These are phyloP conservation scores for Nakazawaea anatomiae DNA, from an alignment of 805 yeast species.

Conservation along the genomic window DNA sequence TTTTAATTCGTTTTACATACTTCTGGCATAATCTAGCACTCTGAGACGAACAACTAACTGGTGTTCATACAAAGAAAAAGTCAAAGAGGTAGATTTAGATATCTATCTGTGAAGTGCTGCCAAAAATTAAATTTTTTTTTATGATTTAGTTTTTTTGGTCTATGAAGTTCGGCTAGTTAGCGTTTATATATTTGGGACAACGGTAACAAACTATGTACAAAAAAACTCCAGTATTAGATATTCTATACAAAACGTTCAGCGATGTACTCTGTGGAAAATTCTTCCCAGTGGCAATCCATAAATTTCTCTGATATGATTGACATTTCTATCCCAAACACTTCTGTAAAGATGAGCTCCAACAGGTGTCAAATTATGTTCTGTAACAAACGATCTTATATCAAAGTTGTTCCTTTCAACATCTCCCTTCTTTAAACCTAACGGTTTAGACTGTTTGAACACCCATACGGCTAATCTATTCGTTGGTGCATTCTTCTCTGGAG, in stretches of 20 bases:
- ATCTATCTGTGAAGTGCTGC: too few species aligned
- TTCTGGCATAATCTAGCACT: neutral
- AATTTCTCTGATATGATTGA: slow-evolving; percentile 57
- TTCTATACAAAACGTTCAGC: slow-evolving; percentile 11
- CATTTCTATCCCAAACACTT: slow-evolving; percentile 73
- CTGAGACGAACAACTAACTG: neutral
- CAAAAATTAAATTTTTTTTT: too few species aligned
- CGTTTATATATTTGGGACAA: too few species aligned
- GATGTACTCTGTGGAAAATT: slow-evolving; percentile 63
- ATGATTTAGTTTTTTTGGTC: too few species aligned
- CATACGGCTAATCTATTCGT: slow-evolving; percentile 80
- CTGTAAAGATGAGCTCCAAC: slow-evolving; percentile 94
- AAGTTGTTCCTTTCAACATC: slow-evolving; percentile 42
- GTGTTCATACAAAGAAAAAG: neutral
- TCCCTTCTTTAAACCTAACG: slow-evolving; percentile 17
- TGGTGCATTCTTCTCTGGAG: slow-evolving; percentile 84
- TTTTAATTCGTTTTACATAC: neutral
- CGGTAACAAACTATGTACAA: too few species aligned
- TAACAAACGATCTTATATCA: slow-evolving; percentile 66
- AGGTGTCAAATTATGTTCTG: slow-evolving; percentile 50
- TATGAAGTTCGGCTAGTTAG: too few species aligned
- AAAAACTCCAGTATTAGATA: neutral
- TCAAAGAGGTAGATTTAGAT: too few species aligned
- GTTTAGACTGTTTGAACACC: slow-evolving; percentile 72
- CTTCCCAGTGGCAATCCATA: slow-evolving; percentile 74